phyloP scores from a whole-genome alignment of 2,329 filamentous ascomycete species.

The Trichoderma endophyticum region DNA sequence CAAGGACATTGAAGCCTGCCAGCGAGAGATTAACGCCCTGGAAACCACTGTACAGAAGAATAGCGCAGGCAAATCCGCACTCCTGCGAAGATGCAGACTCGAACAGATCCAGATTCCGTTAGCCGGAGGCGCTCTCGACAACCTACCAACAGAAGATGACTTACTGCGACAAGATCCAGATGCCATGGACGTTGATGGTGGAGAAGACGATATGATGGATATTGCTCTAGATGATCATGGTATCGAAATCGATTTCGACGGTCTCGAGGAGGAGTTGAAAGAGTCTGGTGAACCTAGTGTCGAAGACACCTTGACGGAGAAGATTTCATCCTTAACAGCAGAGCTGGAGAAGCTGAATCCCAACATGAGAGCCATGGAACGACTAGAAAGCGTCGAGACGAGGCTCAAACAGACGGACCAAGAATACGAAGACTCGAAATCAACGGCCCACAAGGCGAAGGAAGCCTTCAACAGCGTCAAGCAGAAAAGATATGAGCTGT shows the following conservation, averaged over 20 bases:
- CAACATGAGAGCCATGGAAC: constrained; percentile 93
- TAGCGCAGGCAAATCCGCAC: constrained; percentile 75
- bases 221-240: constrained; percentile 82
- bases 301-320: constrained; percentile 74
- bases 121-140: constrained; percentile 71
- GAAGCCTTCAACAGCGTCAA: constrained; percentile 83
- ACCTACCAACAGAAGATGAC: constrained; percentile 82
- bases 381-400: constrained; percentile 79
- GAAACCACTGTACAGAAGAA: constrained; percentile 85
- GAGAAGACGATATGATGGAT: constrained; percentile 57
- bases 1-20: constrained; percentile 71
- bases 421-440: constrained; percentile 83
- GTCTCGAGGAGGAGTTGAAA: constrained; percentile 77
- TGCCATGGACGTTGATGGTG: constrained; percentile 85
- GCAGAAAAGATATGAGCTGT: constrained; percentile 79
- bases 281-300: constrained; percentile 68
- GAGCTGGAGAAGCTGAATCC: constrained; percentile 94
- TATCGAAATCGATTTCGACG: constrained; percentile 82
- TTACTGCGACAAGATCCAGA: constrained; percentile 75
- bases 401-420: constrained; percentile 80
- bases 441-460: constrained; percentile 68
- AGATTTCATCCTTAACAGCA: constrained; percentile 67
- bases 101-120: constrained; percentile 90
- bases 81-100: constrained; percentile 85
- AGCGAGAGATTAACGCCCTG: constrained; percentile 73